Percentiles rank a stretch among this genome's conserved stretches.
phyloP scores from a whole-genome alignment of 2,329 filamentous ascomycete genomes.

The Aspergillus arachidicola region DNA sequence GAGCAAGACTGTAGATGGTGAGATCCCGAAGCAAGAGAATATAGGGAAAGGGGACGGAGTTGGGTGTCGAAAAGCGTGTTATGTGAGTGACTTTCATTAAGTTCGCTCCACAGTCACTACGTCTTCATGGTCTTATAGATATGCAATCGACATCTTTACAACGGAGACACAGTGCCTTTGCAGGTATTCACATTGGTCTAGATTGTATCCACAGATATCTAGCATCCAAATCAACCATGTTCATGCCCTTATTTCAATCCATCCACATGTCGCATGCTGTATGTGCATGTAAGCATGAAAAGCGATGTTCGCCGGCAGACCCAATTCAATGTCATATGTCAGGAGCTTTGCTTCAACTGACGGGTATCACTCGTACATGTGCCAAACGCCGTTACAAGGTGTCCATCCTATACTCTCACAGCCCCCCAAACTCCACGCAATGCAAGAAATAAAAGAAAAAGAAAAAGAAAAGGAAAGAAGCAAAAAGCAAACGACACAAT shows the following conservation, averaged over 20 bases:
- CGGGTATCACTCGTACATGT: slow-evolving; percentile 20
- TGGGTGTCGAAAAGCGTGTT: not conserved
- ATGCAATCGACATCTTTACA: not conserved
- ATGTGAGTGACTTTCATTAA: slow-evolving; percentile 2
- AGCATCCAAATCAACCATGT: not conserved
- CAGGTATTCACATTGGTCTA: not conserved
- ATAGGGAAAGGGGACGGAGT: not conserved
- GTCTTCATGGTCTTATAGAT: not conserved
- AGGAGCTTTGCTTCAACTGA: slow-evolving; percentile 27
- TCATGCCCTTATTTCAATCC: not conserved
- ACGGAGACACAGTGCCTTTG: not conserved
- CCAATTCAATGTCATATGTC: slow-evolving; percentile 12
- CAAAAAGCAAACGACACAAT: not conserved
- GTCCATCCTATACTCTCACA: slow-evolving; percentile 1
- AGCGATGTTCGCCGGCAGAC: not conserved
- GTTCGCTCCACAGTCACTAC: not conserved
- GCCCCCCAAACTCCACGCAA: not conserved
- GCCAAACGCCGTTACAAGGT: slow-evolving; percentile 3
- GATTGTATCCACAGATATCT: not conserved
- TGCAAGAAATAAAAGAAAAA: not conserved
- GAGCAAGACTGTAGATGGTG: not conserved
- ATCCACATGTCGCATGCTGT: not conserved
- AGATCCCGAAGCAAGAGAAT: not conserved
- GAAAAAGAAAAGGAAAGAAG: too few species aligned
- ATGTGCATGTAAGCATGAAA: not conserved